phyloP scores from a whole-genome alignment of 2,329 filamentous ascomycete species.

The Xylariaceae sp. region DNA sequence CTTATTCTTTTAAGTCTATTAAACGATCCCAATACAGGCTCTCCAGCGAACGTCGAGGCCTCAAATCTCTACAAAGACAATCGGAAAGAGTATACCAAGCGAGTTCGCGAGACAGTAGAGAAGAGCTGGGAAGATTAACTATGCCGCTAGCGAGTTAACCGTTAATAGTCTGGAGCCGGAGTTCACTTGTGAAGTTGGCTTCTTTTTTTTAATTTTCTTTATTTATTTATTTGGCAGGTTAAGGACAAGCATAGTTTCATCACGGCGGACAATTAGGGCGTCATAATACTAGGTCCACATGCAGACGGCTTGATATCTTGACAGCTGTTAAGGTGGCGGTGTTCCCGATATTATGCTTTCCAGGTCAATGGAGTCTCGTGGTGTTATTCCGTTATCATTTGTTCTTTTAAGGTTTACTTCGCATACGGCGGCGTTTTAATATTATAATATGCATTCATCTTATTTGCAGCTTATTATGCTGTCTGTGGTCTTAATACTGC shows the following conservation, averaged over 20 bases:
- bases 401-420: slow-evolving; percentile 8
- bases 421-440: slow-evolving; percentile 23
- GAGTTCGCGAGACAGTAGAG: slow-evolving; percentile 94
- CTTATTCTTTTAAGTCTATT: slow-evolving; percentile 68
- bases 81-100: slow-evolving; percentile 92
- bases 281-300: slow-evolving; percentile 9
- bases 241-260: slow-evolving; percentile 12
- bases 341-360: slow-evolving; percentile 9
- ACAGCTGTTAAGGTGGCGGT: slow-evolving; percentile 9
- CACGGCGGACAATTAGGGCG: slow-evolving; percentile 9
- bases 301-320: slow-evolving; percentile 1
- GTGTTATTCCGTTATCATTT: slow-evolving; percentile 5
- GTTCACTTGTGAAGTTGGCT: slow-evolving; percentile 23
- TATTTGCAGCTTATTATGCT: too few relatives aligned
- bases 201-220: too few relatives aligned
- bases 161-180: slow-evolving; percentile 2
- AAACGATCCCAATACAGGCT: slow-evolving; percentile 98
- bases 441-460: too few relatives aligned
- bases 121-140: slow-evolving; percentile 95
- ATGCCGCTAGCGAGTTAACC: not conserved
- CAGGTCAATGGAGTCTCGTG: slow-evolving; percentile 7
- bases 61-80: slow-evolving; percentile 99
- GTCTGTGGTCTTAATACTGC: too few relatives aligned
- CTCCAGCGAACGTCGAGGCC: slow-evolving; percentile 95
- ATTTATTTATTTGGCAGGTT: slow-evolving; percentile 23